Conservation (phyloP, 2,329 filamentous ascomycete genomes). For the Akanthomyces dipterigenus region DNA sequence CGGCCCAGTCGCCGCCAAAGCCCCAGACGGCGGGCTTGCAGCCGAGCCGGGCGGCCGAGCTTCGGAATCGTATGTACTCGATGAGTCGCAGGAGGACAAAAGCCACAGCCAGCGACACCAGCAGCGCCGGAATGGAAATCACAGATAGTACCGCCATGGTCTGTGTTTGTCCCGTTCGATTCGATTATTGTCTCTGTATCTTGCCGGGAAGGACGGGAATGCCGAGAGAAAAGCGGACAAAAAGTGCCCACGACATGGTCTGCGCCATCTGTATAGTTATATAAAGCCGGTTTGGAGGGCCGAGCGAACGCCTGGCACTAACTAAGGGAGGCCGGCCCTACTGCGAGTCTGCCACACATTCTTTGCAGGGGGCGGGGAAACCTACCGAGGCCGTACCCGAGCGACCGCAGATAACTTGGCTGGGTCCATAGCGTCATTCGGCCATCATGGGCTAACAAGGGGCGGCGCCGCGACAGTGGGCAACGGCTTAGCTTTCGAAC, state of each 20-base stretch:
- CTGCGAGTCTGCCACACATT: neutral
- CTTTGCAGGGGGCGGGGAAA: slow-evolving; percentile 4
- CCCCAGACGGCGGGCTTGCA: slow-evolving; percentile 14
- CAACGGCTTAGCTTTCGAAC: neutral
- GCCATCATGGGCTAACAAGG: neutral
- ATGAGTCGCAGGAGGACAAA: neutral
- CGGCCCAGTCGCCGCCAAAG: slow-evolving; percentile 14
- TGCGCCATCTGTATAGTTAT: neutral
- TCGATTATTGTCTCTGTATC: too few relatives aligned
- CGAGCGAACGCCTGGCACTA: neutral
- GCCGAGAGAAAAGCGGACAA: too few relatives aligned
- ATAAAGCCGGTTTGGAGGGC: neutral
- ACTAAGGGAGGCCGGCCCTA: too few relatives aligned
- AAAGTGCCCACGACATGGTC: neutral
- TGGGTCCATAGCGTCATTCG: neutral
- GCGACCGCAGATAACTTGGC: neutral
- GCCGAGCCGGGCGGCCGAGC: slow-evolving; percentile 12
- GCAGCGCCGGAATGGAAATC: slow-evolving; percentile 3
- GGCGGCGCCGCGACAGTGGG: neutral
- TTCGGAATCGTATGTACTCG: neutral
- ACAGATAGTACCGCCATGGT: slow-evolving; percentile 3
- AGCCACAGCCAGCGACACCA: neutral
- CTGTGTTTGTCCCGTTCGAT: neutral
- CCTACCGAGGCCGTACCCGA: neutral
- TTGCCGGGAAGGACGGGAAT: neutral